Evolutionary conservation across 1,139 yeast genomes (phyloP).

Genomic region (Blastobotrys apis): DNA sequence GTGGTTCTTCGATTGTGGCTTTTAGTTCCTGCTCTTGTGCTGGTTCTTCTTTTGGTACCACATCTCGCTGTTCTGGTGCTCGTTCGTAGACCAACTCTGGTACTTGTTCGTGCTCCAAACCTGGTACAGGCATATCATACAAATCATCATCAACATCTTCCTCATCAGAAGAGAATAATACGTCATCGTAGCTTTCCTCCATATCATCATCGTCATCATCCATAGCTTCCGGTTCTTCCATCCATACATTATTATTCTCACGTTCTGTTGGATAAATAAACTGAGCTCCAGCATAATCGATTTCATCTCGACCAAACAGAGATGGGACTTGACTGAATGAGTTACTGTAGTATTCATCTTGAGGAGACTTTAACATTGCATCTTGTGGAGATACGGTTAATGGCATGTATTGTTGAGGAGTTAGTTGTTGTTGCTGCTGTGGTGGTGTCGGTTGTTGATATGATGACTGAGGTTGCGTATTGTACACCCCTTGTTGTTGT

Average conservation of each 20-base stretch:
- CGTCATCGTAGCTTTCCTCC: conserved; percentile 31
- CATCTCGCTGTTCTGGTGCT: neutral
- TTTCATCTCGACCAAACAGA: conserved; percentile 14
- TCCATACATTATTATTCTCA: conserved; percentile 11
- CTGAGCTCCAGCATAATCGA: conserved; percentile 13
- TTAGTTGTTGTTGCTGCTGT: neutral
- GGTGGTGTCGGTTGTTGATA: neutral
- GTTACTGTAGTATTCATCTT: conserved; percentile 17
- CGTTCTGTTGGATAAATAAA: conserved; percentile 11
- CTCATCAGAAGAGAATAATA: conserved; percentile 13
- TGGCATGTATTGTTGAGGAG: no score
- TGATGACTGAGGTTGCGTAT: neutral
- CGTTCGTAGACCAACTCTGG: conserved; percentile 6
- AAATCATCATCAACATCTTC: conserved; percentile 13
- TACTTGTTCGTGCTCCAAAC: neutral
- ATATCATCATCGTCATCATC: conserved; percentile 32
- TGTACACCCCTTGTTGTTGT: neutral
- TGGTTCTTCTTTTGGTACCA: no score
- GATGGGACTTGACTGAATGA: conserved; percentile 12
- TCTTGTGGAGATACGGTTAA: conserved; percentile 22
- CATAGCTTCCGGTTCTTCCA: conserved; percentile 25
- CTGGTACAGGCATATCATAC: conserved; percentile 6
- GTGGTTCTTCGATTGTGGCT: neutral
- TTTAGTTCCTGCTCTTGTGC: conserved; percentile 3
- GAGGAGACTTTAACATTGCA: conserved; percentile 22